A percentile compares a stretch with the other conserved stretches of the same genome.
Conservation (phyloP, 805 yeast genomes). For the Candida odintsovae region DNA sequence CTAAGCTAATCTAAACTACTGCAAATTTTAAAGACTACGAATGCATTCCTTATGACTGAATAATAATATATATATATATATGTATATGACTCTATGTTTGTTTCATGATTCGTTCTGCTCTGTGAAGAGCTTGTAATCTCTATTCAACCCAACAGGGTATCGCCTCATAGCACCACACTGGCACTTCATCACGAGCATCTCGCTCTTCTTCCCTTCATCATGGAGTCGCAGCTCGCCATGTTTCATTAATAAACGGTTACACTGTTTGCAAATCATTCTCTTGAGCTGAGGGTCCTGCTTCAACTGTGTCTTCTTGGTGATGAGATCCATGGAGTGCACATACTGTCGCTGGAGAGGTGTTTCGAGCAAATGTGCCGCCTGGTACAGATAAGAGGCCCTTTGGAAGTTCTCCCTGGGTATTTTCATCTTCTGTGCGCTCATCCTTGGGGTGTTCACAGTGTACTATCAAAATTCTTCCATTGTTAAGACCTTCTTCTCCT, state of each 20-base stretch:
- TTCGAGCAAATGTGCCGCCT: slow-evolving; percentile 33
- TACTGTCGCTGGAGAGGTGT: neutral
- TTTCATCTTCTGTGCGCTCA: slow-evolving; percentile 12
- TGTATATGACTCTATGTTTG: too few species aligned
- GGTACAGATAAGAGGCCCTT: slow-evolving; percentile 54
- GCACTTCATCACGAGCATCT: slow-evolving; percentile 46
- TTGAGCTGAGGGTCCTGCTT: slow-evolving; percentile 61
- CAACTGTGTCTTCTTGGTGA: slow-evolving; percentile 15
- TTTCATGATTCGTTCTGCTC: slow-evolving; percentile 25
- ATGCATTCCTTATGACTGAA: neutral
- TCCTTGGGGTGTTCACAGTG: neutral
- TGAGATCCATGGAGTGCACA: neutral
- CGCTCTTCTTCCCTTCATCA: slow-evolving; percentile 40
- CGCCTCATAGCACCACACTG: slow-evolving; percentile 47
- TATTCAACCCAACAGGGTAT: slow-evolving; percentile 57
- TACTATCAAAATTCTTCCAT: neutral
- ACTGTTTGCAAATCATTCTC: slow-evolving; percentile 63
- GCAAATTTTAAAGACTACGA: neutral
- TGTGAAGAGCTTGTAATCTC: slow-evolving; percentile 41
- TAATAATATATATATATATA: too few species aligned
- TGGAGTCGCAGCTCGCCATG: slow-evolving; percentile 39
- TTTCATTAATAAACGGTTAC: slow-evolving; percentile 47
- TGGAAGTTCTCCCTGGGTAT: slow-evolving; percentile 47
- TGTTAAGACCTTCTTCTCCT: too few species aligned
- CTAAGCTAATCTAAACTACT: neutral